Percentiles rank a stretch among this genome's conserved stretches.
These are phyloP conservation scores for Pyrenochaeta sp. DNA, from an alignment of 2,329 filamentous ascomycete species.

Conservation along the genomic window DNA sequence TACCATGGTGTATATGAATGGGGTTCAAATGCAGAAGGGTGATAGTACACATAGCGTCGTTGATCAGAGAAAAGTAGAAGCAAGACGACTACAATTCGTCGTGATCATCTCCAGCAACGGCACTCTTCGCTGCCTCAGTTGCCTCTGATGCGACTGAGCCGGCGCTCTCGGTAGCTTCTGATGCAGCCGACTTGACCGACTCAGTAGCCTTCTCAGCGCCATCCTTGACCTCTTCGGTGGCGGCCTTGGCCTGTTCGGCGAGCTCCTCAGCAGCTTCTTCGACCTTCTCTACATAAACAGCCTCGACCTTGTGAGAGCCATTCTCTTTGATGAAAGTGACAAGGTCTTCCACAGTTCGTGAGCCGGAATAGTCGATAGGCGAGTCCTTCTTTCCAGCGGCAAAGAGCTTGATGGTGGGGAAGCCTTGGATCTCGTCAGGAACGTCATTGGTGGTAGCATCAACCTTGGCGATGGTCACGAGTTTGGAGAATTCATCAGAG, in stretches of 20 bases:
- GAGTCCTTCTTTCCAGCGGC: slow-evolving; percentile 86
- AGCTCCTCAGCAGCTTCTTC: slow-evolving; percentile 53
- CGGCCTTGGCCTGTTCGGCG: slow-evolving; percentile 51
- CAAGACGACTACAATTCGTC: slow-evolving; percentile 75
- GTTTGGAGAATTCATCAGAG: slow-evolving; percentile 59
- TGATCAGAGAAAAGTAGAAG: slow-evolving; percentile 19
- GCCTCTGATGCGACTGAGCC: slow-evolving; percentile 49
- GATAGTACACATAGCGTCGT: slow-evolving; percentile 25
- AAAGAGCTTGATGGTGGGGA: slow-evolving; percentile 99
- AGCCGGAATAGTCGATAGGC: slow-evolving; percentile 86
- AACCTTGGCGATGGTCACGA: slow-evolving; percentile 83
- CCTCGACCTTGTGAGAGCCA: slow-evolving; percentile 84
- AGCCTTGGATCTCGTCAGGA: slow-evolving; percentile 94
- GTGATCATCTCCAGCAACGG: slow-evolving; percentile 57
- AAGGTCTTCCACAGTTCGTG: slow-evolving; percentile 90
- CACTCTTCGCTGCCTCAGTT: slow-evolving; percentile 49
- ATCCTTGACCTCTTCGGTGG: slow-evolving; percentile 48
- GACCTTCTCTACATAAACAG: slow-evolving; percentile 63
- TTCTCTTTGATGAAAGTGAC: slow-evolving; percentile 93
- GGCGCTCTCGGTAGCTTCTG: slow-evolving; percentile 28
- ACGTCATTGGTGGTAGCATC: slow-evolving; percentile 97
- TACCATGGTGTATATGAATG: slow-evolving; percentile 18
- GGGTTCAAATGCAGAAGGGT: slow-evolving; percentile 30
- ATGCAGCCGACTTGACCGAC: slow-evolving; percentile 47
- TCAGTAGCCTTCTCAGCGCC: slow-evolving; percentile 47